Conservation (phyloP, 108 stramenopile genomes). For the Nannochloropsis granulata region DNA sequence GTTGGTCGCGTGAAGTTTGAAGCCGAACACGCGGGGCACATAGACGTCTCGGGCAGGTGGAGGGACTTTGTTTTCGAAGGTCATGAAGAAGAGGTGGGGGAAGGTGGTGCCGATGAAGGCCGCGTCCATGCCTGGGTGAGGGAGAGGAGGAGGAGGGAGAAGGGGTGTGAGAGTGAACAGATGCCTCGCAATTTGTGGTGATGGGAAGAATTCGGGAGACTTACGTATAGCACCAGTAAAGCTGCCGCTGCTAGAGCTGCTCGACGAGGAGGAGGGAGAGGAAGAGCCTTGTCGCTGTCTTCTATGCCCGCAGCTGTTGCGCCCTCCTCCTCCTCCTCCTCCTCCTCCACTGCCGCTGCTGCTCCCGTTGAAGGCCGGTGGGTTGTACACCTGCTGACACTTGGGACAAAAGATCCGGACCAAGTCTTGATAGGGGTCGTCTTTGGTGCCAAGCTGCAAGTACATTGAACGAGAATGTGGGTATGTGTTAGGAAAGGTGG, state of each 20-base stretch:
- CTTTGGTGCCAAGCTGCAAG: constrained; percentile 49
- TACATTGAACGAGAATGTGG: neutral
- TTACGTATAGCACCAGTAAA: neutral
- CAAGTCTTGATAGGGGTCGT: constrained; percentile 61
- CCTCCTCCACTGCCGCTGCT: neutral
- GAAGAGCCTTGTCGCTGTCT: constrained; percentile 33
- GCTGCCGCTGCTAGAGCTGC: constrained; percentile 37
- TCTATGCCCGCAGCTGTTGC: neutral
- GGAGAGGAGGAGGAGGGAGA: neutral
- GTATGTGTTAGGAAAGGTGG: neutral
- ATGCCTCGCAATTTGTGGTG: too few relatives aligned
- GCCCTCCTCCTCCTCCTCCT: neutral
- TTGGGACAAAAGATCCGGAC: constrained; percentile 84
- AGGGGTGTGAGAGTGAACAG: too few relatives aligned
- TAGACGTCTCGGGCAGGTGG: constrained; percentile 50
- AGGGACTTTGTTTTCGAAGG: constrained; percentile 64
- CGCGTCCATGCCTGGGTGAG: constrained; percentile 42
- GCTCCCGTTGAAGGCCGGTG: neutral
- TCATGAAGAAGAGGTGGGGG: constrained; percentile 82
- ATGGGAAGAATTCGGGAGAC: neutral
- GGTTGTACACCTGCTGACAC: constrained; percentile 60
- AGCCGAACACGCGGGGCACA: constrained; percentile 81
- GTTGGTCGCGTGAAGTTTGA: constrained; percentile 61
- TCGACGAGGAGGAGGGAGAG: neutral
- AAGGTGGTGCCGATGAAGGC: constrained; percentile 87